These are phyloP conservation scores for Trifolium fragiferum DNA, from an alignment of 306 rosid genomes.

Conservation along the genomic window DNA sequence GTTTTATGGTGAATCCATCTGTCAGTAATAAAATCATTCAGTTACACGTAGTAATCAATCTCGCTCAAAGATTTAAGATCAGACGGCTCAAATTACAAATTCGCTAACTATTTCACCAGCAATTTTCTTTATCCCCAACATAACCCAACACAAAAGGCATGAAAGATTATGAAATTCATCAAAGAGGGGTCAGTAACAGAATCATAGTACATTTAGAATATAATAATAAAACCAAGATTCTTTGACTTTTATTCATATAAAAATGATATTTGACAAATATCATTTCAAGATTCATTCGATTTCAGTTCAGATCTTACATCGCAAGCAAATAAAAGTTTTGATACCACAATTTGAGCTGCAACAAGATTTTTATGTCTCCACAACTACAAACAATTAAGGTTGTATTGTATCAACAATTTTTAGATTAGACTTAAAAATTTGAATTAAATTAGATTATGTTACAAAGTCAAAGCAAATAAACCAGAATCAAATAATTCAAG, in stretches of 20 bases:
- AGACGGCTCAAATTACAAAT: not conserved
- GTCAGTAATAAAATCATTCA: not conserved
- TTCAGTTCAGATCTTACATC: too few relatives aligned
- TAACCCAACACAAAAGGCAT: too few relatives aligned
- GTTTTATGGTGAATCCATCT: conserved; percentile 27
- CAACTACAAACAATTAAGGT: too few relatives aligned
- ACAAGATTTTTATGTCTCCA: not conserved
- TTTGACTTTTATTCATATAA: not conserved
- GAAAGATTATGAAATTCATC: not conserved
- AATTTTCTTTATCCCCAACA: too few relatives aligned
- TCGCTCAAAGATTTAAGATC: not conserved
- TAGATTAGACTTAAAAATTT: too few relatives aligned
- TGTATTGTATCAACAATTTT: too few relatives aligned
- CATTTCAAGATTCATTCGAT: too few relatives aligned
- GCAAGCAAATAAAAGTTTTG: not conserved
- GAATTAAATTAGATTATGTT: not conserved
- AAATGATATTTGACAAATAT: not conserved
- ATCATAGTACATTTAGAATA: not conserved
- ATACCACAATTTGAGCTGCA: not conserved
- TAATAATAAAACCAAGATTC: conserved; percentile 2
- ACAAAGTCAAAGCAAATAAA: not conserved
- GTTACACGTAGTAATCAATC: not conserved
- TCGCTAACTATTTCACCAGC: not conserved
- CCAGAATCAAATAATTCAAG: not conserved
- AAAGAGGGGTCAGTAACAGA: not conserved